phyloP scores from a whole-genome alignment of 2,329 filamentous ascomycete genomes.

The Aurifilum marmelostoma region DNA sequence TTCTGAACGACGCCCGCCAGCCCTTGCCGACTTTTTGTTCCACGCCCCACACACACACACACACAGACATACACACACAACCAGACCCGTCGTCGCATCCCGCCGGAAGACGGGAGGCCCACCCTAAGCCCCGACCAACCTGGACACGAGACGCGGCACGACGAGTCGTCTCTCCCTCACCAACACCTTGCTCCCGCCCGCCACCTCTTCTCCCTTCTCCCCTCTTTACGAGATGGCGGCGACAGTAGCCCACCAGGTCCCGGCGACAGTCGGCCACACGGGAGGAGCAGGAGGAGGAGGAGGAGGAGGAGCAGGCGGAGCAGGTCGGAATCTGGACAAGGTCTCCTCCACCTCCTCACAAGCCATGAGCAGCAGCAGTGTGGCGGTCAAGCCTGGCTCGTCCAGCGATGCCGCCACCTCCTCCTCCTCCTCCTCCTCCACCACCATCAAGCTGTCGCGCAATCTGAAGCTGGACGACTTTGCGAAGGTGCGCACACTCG shows the following conservation, averaged over 20 bases:
- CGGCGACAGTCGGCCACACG: constrained; percentile 32
- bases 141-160: background rate
- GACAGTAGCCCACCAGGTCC: constrained; percentile 37
- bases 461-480: constrained; percentile 62
- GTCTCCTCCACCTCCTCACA: background rate
- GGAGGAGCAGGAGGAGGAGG: constrained; percentile 15
- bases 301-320: background rate
- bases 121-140: background rate
- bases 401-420: constrained; percentile 37
- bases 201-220: background rate
- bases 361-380: background rate
- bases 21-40: background rate
- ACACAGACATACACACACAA: too few relatives aligned
- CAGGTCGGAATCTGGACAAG: constrained; percentile 25
- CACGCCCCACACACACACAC: background rate
- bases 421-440: too few relatives aligned
- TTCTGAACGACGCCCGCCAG: background rate
- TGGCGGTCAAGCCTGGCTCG: constrained; percentile 21
- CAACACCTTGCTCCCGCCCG: background rate
- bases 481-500: constrained; percentile 73
- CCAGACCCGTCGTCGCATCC: constrained; percentile 2
- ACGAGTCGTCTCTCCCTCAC: background rate
- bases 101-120: background rate
- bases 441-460: constrained; percentile 17
- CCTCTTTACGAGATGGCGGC: constrained; percentile 36